Percentiles rank a stretch among this genome's conserved stretches.
phyloP scores from a whole-genome alignment of 2,329 filamentous ascomycete genomes.

The Penicillium griseofulvum region DNA sequence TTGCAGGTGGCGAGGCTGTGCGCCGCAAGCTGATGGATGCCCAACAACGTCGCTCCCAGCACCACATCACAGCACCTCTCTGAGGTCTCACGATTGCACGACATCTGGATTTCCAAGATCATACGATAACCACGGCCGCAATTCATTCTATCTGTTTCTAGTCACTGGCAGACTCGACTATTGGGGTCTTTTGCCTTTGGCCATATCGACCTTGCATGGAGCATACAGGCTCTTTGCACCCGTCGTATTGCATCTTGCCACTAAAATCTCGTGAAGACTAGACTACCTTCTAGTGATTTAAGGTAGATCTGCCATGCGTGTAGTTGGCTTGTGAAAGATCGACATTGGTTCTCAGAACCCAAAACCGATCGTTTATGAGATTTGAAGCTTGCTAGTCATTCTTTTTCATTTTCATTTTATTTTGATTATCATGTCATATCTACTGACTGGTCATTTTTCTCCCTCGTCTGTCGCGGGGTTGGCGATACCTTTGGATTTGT shows the following conservation, averaged over 20 bases:
- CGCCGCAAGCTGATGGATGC: slow-evolving; percentile 46
- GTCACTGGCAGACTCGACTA: slow-evolving; percentile 22
- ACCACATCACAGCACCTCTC: slow-evolving; percentile 32
- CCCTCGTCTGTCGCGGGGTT: slow-evolving; percentile 1
- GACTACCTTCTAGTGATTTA: neutral
- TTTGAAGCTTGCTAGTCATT: neutral
- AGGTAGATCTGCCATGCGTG: neutral
- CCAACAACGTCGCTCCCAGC: slow-evolving; percentile 37
- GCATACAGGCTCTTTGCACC: slow-evolving; percentile 2
- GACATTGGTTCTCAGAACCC: slow-evolving; percentile 10
- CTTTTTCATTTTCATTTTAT: neutral
- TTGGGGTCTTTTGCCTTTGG: neutral
- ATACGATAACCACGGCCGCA: slow-evolving; percentile 26
- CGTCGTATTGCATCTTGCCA: slow-evolving; percentile 1
- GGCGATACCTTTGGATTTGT: slow-evolving; percentile 20
- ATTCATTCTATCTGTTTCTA: slow-evolving; percentile 19
- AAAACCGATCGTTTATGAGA: slow-evolving; percentile 17
- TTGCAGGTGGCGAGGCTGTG: slow-evolving; percentile 42
- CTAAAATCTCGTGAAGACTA: neutral
- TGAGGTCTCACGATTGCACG: slow-evolving; percentile 13
- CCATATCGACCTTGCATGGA: neutral
- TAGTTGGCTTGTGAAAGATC: slow-evolving; percentile 14
- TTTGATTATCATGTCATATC: slow-evolving; percentile 8
- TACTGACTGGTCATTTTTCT: slow-evolving; percentile 12
- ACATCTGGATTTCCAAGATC: slow-evolving; percentile 23